Evolutionary conservation across 2,329 filamentous ascomycete genomes (phyloP).

Genomic region (Aspergillus sp.): DNA sequence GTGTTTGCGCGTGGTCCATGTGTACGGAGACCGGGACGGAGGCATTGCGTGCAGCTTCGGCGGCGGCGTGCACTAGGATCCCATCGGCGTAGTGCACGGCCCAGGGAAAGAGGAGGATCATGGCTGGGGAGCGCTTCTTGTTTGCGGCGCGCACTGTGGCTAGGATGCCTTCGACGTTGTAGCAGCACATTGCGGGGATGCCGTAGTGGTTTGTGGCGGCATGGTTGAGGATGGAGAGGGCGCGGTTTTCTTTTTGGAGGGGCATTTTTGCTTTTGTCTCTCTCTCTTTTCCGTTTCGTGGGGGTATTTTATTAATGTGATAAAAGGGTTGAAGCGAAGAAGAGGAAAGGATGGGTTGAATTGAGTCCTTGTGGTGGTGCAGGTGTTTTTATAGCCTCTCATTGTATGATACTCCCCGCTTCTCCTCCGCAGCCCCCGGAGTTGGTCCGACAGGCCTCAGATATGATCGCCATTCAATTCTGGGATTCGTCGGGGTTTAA

Average conservation of each 20-base stretch:
- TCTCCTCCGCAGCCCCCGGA: slow-evolving; percentile 5
- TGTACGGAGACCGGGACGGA: slow-evolving; percentile 62
- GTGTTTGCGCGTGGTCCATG: slow-evolving; percentile 66
- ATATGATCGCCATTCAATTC: background rate
- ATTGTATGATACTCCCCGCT: background rate
- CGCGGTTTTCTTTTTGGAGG: slow-evolving; percentile 48
- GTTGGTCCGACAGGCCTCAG: slow-evolving; percentile 17
- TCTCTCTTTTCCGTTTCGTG: background rate
- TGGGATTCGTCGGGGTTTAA: background rate
- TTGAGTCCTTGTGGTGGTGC: too few relatives aligned
- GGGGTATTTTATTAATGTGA: background rate
- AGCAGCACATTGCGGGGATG: slow-evolving; percentile 62
- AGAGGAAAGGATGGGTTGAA: background rate
- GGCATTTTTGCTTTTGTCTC: slow-evolving; percentile 22
- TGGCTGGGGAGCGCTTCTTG: slow-evolving; percentile 64
- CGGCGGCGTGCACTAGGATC: slow-evolving; percentile 56
- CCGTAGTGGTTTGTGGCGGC: slow-evolving; percentile 58
- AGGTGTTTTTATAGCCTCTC: background rate
- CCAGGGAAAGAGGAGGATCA: slow-evolving; percentile 75
- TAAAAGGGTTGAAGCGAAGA: background rate
- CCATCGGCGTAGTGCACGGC: slow-evolving; percentile 65
- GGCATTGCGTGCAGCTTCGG: slow-evolving; percentile 56
- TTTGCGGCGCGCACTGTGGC: slow-evolving; percentile 69
- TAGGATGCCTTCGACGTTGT: slow-evolving; percentile 71
- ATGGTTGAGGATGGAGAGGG: slow-evolving; percentile 57